These are phyloP conservation scores for Tuber melanosporum DNA, from an alignment of 495 filamentous ascomycete genomes.

Conservation along the genomic window DNA sequence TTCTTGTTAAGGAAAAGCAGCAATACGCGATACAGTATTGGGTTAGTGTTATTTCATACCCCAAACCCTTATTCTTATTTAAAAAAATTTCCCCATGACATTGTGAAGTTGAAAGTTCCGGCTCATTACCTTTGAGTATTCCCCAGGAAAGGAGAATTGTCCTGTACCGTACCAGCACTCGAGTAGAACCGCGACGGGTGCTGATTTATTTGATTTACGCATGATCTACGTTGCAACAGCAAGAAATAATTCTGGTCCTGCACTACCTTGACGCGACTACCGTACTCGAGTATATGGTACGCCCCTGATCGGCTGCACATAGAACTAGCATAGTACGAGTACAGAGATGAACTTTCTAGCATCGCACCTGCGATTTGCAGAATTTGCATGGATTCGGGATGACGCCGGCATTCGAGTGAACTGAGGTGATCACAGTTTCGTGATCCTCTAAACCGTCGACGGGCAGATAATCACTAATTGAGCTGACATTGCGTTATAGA, in stretches of 20 bases:
- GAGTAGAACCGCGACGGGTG: too few species aligned
- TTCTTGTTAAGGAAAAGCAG: neutral
- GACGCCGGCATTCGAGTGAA: neutral
- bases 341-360: neutral
- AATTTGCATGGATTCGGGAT: neutral
- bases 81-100: neutral
- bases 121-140: neutral
- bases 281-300: neutral
- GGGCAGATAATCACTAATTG: neutral
- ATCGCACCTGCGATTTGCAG: neutral
- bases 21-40: neutral
- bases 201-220: too few species aligned
- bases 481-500: neutral
- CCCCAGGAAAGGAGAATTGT: neutral
- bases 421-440: neutral
- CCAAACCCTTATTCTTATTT: neutral
- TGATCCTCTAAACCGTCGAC: neutral
- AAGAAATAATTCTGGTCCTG: neutral
- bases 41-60: neutral
- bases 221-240: neutral
- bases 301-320: neutral
- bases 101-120: neutral
- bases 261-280: neutral
- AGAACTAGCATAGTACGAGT: neutral
- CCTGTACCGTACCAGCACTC: too few species aligned